phyloP scores from a whole-genome alignment of 2,329 filamentous ascomycete genomes.

The Verticillium zaregamsianum region DNA sequence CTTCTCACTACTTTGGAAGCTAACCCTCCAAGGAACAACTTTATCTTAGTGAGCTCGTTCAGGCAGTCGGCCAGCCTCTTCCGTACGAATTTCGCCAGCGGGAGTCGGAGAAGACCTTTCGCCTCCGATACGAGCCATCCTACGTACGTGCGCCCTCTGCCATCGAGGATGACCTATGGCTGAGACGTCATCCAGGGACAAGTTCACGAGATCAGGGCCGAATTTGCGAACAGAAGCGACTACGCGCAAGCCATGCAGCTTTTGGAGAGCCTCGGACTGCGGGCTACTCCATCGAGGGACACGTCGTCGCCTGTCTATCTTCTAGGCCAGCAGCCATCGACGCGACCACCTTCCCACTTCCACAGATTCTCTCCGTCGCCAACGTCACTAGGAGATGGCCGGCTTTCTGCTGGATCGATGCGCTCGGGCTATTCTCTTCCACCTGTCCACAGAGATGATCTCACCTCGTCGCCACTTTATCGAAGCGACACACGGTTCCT shows the following conservation, averaged over 20 bases:
- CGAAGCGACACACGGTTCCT: neutral
- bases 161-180: no score
- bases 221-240: neutral
- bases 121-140: slow-evolving; percentile 1
- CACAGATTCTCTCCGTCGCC: neutral
- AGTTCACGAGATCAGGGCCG: neutral
- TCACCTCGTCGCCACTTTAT: neutral
- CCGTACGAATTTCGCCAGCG: neutral
- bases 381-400: neutral
- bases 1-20: neutral
- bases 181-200: neutral
- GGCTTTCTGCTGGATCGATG: neutral
- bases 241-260: neutral
- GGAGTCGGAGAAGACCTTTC: neutral
- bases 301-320: neutral
- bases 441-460: neutral
- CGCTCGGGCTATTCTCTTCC: neutral
- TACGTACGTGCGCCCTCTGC: neutral
- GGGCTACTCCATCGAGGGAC: neutral
- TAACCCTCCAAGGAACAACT: neutral
- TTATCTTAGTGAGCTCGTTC: neutral
- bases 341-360: neutral
- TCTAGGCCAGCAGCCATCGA: neutral
- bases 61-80: neutral
- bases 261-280: neutral